Percentiles rank a stretch among this genome's conserved stretches.
These are phyloP conservation scores for Lepidium didymum DNA, from an alignment of 345 rosid species.

Conservation along the genomic window DNA sequence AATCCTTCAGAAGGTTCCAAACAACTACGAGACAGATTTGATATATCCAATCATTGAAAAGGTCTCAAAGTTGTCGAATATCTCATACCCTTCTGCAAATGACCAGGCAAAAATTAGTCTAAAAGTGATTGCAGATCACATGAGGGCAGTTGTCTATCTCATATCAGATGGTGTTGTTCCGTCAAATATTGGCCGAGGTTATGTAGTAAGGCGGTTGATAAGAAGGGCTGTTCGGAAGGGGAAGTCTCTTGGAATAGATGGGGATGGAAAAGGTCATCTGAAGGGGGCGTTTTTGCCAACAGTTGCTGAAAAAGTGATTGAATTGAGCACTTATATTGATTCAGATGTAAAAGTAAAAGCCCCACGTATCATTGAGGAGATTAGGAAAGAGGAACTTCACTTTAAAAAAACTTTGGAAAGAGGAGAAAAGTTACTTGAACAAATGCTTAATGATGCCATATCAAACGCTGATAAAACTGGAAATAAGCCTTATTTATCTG, in stretches of 20 bases:
- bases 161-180: constrained; percentile 90
- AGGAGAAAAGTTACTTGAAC: constrained; percentile 82
- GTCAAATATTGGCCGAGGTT: constrained; percentile 94
- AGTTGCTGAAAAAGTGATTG: constrained; percentile 74
- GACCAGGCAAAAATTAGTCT: constrained; percentile 49
- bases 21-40: constrained; percentile 94
- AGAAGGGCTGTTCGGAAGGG: constrained; percentile 91
- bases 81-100: constrained; percentile 54
- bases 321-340: constrained; percentile 66
- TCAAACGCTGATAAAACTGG: constrained; percentile 36
- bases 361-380: constrained; percentile 61
- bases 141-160: constrained; percentile 83
- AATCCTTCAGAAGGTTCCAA: constrained; percentile 91
- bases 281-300: constrained; percentile 68
- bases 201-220: constrained; percentile 82
- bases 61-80: constrained; percentile 60
- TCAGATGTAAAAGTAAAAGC: constrained; percentile 55
- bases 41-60: constrained; percentile 77
- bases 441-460: constrained; percentile 58
- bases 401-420: constrained; percentile 88
- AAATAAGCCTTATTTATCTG: constrained; percentile 46
- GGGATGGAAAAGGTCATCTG: constrained; percentile 43
- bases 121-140: constrained; percentile 89
- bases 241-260: constrained; percentile 70
- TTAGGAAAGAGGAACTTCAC: constrained; percentile 75